Conservation (phyloP, 2,329 filamentous ascomycete genomes). For the Trichoderma koningiopsis region DNA sequence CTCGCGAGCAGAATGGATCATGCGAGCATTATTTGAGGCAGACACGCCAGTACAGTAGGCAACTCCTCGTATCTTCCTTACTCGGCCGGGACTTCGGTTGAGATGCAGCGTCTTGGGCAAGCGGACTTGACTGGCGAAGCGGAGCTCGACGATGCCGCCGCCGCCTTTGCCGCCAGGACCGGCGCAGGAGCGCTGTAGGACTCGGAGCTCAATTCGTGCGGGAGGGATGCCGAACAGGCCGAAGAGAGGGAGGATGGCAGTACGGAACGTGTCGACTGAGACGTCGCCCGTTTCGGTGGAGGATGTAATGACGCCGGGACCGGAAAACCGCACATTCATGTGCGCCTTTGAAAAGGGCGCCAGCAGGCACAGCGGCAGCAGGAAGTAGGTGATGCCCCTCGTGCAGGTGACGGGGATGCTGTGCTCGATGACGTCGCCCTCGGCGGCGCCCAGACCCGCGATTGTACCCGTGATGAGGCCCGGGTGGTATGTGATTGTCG, state of each 20-base stretch:
- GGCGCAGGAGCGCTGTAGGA: conserved; percentile 77
- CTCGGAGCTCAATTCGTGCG: conserved; percentile 80
- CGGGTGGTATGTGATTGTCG: conserved; percentile 86
- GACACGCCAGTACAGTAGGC: conserved; percentile 92
- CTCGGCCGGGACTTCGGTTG: conserved; percentile 75
- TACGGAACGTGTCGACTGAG: conserved; percentile 90
- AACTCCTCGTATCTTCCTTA: conserved; percentile 88
- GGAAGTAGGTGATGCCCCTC: conserved; percentile 86
- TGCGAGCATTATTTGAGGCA: conserved; percentile 88
- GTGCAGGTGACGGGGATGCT: conserved; percentile 74
- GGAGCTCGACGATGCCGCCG: conserved; percentile 87
- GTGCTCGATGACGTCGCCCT: conserved; percentile 78
- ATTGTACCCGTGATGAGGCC: conserved; percentile 88
- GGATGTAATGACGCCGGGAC: conserved; percentile 89
- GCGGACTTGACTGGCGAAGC: conserved; percentile 90
- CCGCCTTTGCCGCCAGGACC: conserved; percentile 76
- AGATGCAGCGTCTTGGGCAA: conserved; percentile 93
- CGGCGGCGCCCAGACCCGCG: conserved; percentile 69
- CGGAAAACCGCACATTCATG: conserved; percentile 86
- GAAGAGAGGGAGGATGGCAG: conserved; percentile 87
- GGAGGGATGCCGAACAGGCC: conserved; percentile 82
- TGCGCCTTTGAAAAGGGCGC: conserved; percentile 91
- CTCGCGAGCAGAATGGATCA: conserved; percentile 89
- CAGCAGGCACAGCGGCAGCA: conserved; percentile 84
- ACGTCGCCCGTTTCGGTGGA: conserved; percentile 83